Conservation (phyloP, 106 monocot species). For the Cymbidium sinense region DNA sequence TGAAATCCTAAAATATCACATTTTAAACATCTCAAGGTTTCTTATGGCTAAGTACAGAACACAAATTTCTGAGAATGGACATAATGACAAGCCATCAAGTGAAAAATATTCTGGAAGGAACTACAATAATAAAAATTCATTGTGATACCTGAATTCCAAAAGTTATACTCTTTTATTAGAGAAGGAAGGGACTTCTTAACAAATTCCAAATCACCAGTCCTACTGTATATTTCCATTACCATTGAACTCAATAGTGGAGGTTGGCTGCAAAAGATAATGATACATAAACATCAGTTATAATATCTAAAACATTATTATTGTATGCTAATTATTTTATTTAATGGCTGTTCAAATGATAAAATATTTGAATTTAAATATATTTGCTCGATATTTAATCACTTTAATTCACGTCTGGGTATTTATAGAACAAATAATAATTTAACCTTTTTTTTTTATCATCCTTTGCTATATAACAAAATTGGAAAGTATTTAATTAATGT, state of each 20-base stretch:
- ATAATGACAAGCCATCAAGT: background rate
- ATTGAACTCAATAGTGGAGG: conserved; percentile 92
- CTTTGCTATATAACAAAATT: no score
- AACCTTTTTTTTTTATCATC: no score
- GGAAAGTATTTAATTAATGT: no score
- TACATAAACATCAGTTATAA: background rate
- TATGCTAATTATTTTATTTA: no score
- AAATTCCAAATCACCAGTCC: conserved; percentile 61
- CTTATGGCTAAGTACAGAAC: background rate
- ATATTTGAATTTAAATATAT: no score
- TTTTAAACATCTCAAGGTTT: background rate
- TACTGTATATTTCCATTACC: conserved; percentile 67
- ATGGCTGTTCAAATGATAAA: no score
- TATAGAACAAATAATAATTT: no score
- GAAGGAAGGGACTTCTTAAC: conserved; percentile 53
- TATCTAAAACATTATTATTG: background rate
- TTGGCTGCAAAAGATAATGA: conserved; percentile 40
- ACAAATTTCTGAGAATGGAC: background rate
- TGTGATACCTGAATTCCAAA: conserved; percentile 77
- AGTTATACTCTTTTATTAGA: conserved; percentile 70
- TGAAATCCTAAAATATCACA: conserved; percentile 49
- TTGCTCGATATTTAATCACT: no score
- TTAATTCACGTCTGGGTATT: no score
- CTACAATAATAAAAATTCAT: background rate
- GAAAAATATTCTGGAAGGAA: background rate